These are phyloP conservation scores for Penicillium canescens DNA, from an alignment of 495 filamentous ascomycete genomes.

Conservation along the genomic window DNA sequence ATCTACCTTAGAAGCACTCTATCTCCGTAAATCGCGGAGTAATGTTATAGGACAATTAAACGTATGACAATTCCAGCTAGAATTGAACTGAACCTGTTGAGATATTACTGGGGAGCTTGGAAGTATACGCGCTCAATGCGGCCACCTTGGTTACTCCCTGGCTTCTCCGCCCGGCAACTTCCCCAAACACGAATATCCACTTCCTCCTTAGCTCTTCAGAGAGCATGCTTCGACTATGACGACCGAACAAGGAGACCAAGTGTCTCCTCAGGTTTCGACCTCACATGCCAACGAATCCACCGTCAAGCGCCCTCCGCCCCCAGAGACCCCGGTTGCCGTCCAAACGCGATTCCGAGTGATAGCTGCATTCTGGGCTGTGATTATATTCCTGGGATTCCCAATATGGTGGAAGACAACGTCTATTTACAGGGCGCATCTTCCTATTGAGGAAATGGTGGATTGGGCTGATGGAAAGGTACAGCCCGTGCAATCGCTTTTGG, in stretches of 20 bases:
- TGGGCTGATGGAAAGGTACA: conserved; percentile 92
- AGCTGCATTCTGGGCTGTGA: conserved; percentile 87
- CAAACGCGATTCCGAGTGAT: conserved; percentile 72
- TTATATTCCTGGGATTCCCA: conserved; percentile 81
- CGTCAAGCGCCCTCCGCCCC: conserved; percentile 57
- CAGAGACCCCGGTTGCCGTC: conserved; percentile 70
- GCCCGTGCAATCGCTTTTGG: neutral
- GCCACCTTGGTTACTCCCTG: conserved; percentile 6
- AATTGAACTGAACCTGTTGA: too few relatives aligned
- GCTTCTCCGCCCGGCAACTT: conserved; percentile 24
- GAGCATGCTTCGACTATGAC: conserved; percentile 45
- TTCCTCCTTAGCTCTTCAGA: conserved; percentile 9
- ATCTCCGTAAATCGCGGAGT: too few relatives aligned
- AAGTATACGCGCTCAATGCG: neutral
- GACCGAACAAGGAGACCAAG: conserved; percentile 36
- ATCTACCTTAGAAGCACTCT: too few relatives aligned
- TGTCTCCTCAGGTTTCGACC: conserved; percentile 30
- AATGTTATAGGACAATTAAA: too few relatives aligned
- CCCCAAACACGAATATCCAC: conserved; percentile 10
- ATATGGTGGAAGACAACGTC: conserved; percentile 98
- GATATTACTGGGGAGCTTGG: too few relatives aligned
- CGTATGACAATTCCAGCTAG: too few relatives aligned
- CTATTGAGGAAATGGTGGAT: conserved; percentile 81
- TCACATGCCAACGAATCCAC: conserved; percentile 17
- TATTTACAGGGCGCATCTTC: conserved; percentile 85